phyloP scores from a whole-genome alignment of 768 basidiomycete species.

The Kwoniella europaea region DNA sequence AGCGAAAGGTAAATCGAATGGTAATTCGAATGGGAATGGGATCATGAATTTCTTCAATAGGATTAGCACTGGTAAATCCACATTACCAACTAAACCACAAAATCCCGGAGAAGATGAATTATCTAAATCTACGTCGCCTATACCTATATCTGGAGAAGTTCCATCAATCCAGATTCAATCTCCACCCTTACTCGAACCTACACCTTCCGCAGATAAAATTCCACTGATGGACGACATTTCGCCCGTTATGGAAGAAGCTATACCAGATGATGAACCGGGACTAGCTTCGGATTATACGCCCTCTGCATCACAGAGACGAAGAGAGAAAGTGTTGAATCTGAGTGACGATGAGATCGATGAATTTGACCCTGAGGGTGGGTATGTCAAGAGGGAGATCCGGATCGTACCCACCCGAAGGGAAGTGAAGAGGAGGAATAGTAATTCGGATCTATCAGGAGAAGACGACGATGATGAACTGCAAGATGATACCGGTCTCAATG shows the following conservation, averaged over 20 bases:
- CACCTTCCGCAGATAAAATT: conserved; percentile 5
- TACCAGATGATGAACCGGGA: not conserved
- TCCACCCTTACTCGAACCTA: conserved; percentile 10
- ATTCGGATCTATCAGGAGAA: conserved; percentile 1
- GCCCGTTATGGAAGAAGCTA: not conserved
- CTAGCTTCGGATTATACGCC: not conserved
- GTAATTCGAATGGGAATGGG: not conserved
- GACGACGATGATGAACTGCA: not conserved
- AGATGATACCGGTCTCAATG: not conserved
- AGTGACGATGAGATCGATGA: conserved; percentile 44
- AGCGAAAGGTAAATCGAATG: not conserved
- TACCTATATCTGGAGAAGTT: not conserved
- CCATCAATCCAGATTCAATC: conserved; percentile 4
- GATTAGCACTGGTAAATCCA: not conserved
- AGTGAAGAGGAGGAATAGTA: conserved; percentile 10
- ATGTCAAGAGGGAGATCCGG: conserved; percentile 23
- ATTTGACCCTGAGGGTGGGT: conserved; percentile 34
- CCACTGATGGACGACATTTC: not conserved
- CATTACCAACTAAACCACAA: not conserved
- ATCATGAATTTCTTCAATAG: conserved; percentile 25
- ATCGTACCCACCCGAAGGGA: conserved; percentile 38
- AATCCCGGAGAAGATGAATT: not conserved
- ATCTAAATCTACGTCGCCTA: not conserved
- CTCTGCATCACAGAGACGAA: not conserved
- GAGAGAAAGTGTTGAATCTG: conserved; percentile 27